A percentile compares a stretch with the other conserved stretches of the same genome.
Conservation (phyloP, 192 early-diverging fungal species). For the Gaertneriomyces semiglobifer region DNA sequence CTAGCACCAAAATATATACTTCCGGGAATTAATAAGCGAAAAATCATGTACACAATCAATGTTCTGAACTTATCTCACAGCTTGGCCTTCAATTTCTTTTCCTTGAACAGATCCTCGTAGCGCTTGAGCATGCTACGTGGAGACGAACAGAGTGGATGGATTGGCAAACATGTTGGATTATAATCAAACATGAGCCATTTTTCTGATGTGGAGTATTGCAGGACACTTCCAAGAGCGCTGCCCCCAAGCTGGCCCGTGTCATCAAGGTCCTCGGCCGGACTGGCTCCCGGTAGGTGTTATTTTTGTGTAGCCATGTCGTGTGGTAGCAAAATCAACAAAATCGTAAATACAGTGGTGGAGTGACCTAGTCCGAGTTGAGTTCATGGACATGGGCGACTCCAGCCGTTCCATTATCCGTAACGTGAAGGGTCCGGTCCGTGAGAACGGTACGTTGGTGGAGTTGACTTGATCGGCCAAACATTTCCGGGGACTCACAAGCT, state of each 20-base stretch:
- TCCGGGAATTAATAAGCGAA: no score
- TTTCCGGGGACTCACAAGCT: neutral
- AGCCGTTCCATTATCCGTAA: constrained; percentile 98
- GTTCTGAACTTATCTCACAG: no score
- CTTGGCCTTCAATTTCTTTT: no score
- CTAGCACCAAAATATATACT: no score
- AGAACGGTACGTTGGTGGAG: constrained; percentile 59
- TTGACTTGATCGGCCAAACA: neutral
- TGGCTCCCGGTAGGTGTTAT: constrained; percentile 78
- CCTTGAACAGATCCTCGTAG: no score
- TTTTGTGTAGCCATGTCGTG: no score
- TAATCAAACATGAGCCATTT: no score
- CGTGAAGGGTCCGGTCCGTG: constrained; percentile 99
- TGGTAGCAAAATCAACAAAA: neutral
- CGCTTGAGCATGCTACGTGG: no score
- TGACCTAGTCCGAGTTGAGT: constrained; percentile 99
- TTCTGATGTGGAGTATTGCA: no score
- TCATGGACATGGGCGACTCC: constrained; percentile 95
- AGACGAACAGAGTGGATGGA: no score
- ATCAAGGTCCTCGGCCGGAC: constrained; percentile 98
- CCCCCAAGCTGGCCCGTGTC: constrained; percentile 87
- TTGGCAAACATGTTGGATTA: no score
- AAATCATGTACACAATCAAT: no score
- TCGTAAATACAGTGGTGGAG: constrained; percentile 73
- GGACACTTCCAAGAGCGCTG: constrained; percentile 46